Evolutionary conservation across 495 filamentous ascomycete species (phyloP).

Genomic region (Aspergillus baeticus): DNA sequence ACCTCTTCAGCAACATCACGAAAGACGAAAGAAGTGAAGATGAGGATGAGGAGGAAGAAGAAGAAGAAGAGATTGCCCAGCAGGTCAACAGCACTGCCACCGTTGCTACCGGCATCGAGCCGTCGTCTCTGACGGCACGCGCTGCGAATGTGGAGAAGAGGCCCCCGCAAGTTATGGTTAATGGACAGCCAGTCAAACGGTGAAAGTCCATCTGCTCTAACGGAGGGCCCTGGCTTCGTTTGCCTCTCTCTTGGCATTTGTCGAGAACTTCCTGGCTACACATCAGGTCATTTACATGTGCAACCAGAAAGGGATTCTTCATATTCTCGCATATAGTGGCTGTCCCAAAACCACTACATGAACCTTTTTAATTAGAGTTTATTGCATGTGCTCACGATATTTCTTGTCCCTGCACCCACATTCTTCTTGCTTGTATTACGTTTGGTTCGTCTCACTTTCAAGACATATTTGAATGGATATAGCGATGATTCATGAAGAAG

Average conservation of each 20-base stretch:
- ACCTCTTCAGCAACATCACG: slow-evolving; percentile 47
- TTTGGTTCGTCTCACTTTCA: slow-evolving; percentile 14
- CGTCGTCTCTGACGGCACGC: slow-evolving; percentile 20
- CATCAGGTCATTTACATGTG: neutral
- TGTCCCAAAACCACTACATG: neutral
- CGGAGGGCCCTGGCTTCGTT: neutral
- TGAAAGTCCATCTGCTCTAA: neutral
- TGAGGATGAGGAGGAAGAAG: slow-evolving; percentile 52
- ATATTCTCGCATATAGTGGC: slow-evolving; percentile 10
- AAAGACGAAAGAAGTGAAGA: slow-evolving; percentile 63
- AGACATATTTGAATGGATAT: slow-evolving; percentile 23
- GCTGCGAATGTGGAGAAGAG: slow-evolving; percentile 34
- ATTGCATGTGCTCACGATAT: slow-evolving; percentile 15
- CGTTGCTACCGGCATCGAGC: slow-evolving; percentile 30
- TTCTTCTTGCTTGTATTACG: slow-evolving; percentile 11
- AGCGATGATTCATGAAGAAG: slow-evolving; percentile 25
- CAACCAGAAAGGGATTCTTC: neutral
- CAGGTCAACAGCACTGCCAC: slow-evolving; percentile 25
- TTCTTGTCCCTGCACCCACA: slow-evolving; percentile 9
- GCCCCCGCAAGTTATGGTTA: slow-evolving; percentile 37
- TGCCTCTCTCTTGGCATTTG: neutral
- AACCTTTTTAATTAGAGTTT: slow-evolving; percentile 7
- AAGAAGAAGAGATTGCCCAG: slow-evolving; percentile 28
- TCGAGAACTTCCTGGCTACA: neutral
- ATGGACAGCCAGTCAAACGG: slow-evolving; percentile 34